A percentile compares a stretch with the other conserved stretches of the same genome.
phyloP scores from a whole-genome alignment of 345 rosid genomes.

The Eucalyptus polybractea region DNA sequence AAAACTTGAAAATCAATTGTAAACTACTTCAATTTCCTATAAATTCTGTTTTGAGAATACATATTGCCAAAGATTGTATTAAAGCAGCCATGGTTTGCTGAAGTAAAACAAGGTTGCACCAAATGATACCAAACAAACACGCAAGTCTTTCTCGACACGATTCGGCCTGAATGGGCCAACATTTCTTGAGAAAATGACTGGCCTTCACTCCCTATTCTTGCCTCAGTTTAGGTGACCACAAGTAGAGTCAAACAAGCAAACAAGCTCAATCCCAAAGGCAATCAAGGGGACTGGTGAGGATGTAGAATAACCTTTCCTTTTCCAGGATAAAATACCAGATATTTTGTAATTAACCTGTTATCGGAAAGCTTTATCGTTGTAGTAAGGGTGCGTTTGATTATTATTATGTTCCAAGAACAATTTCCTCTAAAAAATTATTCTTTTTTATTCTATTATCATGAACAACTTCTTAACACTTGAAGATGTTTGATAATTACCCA shows the following conservation, averaged over 20 bases:
- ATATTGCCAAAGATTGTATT: neutral
- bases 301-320: neutral
- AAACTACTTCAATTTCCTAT: neutral
- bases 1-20: neutral
- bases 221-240: neutral
- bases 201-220: neutral
- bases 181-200: neutral
- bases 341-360: neutral
- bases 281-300: neutral
- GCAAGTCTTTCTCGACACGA: neutral
- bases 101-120: neutral
- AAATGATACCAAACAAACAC: neutral
- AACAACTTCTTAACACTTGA: no score
- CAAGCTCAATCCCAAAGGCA: neutral
- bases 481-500: no score
- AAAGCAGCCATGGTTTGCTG: neutral
- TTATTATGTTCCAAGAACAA: no score
- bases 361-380: neutral
- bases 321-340: neutral
- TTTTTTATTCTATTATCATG: no score
- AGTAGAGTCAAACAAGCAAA: neutral
- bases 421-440: accelerated
- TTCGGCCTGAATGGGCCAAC: neutral
- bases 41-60: neutral
- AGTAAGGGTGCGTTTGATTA: neutral